Percentiles rank a stretch among this genome's conserved stretches.
These are phyloP conservation scores for Garcia nutans DNA, from an alignment of 345 rosid genomes.

Conservation along the genomic window DNA sequence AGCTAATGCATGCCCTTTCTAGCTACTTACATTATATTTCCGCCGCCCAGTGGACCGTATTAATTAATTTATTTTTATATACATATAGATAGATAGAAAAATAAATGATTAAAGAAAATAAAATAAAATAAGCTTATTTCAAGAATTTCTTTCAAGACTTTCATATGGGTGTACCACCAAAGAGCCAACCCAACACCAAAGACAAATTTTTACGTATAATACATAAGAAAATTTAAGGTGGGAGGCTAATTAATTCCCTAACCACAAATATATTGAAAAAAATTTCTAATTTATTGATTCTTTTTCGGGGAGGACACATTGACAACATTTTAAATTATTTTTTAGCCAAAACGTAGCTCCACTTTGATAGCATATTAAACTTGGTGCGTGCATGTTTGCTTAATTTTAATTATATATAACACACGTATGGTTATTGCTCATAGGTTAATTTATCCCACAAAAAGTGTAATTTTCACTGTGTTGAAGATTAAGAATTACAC, in stretches of 20 bases:
- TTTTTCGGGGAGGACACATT: background rate
- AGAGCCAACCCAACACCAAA: background rate
- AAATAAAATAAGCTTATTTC: background rate
- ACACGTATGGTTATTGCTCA: background rate
- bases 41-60: background rate
- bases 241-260: background rate
- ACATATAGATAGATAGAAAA: too few species aligned
- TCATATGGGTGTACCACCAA: background rate
- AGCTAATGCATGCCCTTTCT: background rate
- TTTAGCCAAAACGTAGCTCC: background rate
- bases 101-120: background rate
- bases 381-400: too few species aligned
- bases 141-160: too few species aligned
- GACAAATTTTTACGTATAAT: too few species aligned
- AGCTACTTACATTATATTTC: background rate
- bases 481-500: too few species aligned
- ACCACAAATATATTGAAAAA: background rate
- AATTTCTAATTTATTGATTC: background rate
- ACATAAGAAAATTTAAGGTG: too few species aligned
- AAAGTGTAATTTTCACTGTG: background rate
- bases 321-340: slow-evolving; percentile 2
- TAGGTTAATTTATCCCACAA: background rate
- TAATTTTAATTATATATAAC: too few species aligned
- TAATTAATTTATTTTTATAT: too few species aligned
- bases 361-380: background rate